phyloP scores from a whole-genome alignment of 164 flowering plant genomes.

The Malania oleifera region DNA sequence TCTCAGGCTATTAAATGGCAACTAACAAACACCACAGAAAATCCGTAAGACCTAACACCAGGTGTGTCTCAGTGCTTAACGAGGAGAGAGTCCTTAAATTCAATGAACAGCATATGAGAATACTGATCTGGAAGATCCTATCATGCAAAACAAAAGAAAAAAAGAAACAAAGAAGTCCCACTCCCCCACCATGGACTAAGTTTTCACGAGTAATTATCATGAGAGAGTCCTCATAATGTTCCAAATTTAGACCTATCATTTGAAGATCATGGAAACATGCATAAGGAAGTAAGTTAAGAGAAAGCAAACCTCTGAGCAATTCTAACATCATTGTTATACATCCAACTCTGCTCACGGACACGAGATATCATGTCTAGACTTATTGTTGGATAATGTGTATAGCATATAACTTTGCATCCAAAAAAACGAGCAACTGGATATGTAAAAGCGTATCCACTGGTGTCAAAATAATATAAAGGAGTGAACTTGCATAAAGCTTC shows the following conservation, averaged over 20 bases:
- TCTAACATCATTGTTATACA: constrained; percentile 70
- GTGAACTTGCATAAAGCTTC: constrained; percentile 82
- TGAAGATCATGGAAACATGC: background rate
- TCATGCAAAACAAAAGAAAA: background rate
- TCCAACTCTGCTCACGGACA: constrained; percentile 53
- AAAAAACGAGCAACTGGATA: constrained; percentile 85
- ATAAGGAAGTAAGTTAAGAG: background rate
- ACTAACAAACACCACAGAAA: no score
- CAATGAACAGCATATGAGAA: no score
- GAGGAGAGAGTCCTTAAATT: no score
- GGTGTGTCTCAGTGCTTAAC: no score
- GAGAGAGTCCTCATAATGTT: background rate
- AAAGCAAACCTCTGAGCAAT: constrained; percentile 66
- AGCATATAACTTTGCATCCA: constrained; percentile 91
- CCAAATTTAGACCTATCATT: background rate
- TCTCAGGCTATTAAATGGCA: no score
- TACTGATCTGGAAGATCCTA: background rate
- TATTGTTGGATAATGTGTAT: constrained; percentile 95
- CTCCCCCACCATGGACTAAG: background rate
- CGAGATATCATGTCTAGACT: constrained; percentile 93
- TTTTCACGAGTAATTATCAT: background rate
- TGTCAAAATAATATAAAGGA: constrained; percentile 75
- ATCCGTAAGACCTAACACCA: no score
- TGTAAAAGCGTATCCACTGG: constrained; percentile 95
- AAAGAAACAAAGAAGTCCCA: background rate